These are phyloP conservation scores for Inosperma sp. DNA, from an alignment of 768 basidiomycete species.

Conservation along the genomic window DNA sequence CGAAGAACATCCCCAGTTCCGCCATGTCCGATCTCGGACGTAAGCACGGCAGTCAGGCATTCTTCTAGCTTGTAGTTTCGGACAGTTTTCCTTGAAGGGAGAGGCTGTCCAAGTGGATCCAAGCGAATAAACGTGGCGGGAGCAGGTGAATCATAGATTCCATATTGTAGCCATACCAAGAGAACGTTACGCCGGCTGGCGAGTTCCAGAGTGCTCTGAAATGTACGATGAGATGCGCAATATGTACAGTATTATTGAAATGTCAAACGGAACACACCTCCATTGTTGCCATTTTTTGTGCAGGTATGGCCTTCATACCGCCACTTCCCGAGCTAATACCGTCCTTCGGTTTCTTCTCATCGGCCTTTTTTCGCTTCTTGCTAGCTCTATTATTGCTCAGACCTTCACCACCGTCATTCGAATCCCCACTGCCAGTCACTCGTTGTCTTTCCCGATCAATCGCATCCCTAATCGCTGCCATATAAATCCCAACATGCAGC, in stretches of 20 bases:
- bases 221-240: background rate
- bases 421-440: background rate
- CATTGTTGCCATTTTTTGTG: too few relatives aligned
- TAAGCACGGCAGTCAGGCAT: conserved; percentile 15
- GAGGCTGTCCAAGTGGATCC: conserved; percentile 1
- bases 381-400: too few relatives aligned
- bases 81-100: conserved; percentile 9
- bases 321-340: background rate
- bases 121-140: conserved; percentile 16
- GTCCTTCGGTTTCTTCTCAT: background rate
- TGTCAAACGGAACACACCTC: background rate
- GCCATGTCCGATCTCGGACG: conserved; percentile 15
- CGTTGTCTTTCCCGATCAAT: conserved; percentile 15
- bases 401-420: too few relatives aligned
- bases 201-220: conserved; percentile 12
- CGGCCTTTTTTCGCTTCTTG: background rate
- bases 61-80: conserved; percentile 12
- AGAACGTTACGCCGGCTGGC: conserved; percentile 13
- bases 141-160: conserved; percentile 14
- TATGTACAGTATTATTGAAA: background rate
- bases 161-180: conserved; percentile 16
- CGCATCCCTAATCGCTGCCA: background rate
- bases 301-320: too few relatives aligned
- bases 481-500: background rate
- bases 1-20: conserved; percentile 14